These are phyloP conservation scores for Thozetella sp. DNA, from an alignment of 495 filamentous ascomycete genomes.

Conservation along the genomic window DNA sequence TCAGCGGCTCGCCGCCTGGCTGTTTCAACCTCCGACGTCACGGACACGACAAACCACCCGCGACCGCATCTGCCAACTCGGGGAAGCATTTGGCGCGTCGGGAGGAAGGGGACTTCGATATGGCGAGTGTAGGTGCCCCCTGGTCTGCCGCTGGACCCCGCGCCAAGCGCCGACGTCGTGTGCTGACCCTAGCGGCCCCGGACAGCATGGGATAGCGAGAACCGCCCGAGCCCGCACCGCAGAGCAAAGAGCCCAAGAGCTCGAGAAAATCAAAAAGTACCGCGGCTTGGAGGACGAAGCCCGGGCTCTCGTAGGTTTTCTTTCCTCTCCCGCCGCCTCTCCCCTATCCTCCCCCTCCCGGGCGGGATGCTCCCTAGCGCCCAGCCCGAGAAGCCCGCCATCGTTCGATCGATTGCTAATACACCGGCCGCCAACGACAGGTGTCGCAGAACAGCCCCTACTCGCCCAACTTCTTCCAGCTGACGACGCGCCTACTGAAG, in stretches of 20 bases:
- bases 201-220: conserved; percentile 75
- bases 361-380: background rate
- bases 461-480: conserved; percentile 65
- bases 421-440: no score
- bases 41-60: background rate
- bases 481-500: conserved; percentile 78
- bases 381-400: no score
- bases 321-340: background rate
- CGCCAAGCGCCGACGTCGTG: background rate
- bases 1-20: background rate
- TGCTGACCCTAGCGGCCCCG: conserved; percentile 18
- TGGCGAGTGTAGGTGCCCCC: conserved; percentile 54
- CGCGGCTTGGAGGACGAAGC: conserved; percentile 68
- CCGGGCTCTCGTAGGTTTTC: conserved; percentile 51
- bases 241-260: conserved; percentile 68
- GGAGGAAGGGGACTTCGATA: conserved; percentile 18
- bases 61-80: background rate
- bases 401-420: no score
- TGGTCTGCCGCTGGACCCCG: background rate
- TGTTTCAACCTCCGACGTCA: background rate
- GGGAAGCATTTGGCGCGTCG: background rate
- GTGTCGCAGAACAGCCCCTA: conserved; percentile 31
- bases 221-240: conserved; percentile 60
- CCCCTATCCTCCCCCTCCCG: background rate
- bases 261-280: conserved; percentile 79